Conservation (phyloP, 2,329 filamentous ascomycete species). For the Lizonia empirigonia region DNA sequence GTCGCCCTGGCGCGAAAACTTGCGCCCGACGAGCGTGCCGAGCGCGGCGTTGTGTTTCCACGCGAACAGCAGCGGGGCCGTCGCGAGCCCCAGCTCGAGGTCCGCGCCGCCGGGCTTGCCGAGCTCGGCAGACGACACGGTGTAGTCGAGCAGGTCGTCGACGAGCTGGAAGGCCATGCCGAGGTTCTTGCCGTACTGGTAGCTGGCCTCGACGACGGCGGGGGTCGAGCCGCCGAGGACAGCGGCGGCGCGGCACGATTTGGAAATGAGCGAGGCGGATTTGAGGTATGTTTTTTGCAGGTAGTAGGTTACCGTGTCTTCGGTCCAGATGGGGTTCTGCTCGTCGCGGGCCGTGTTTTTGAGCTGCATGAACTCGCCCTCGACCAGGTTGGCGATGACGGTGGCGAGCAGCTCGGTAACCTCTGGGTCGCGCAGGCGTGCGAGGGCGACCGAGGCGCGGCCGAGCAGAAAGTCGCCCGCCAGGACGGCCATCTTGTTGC, state of each 20-base stretch:
- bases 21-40: constrained; percentile 86
- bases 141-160: constrained; percentile 98
- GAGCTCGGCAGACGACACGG: constrained; percentile 78
- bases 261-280: constrained; percentile 92
- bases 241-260: constrained; percentile 89
- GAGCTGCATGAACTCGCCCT: constrained; percentile 99
- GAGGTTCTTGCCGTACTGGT: constrained; percentile 89
- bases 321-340: constrained; percentile 79
- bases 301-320: constrained; percentile 90
- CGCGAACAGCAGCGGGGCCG: constrained; percentile 90
- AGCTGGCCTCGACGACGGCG: constrained; percentile 86
- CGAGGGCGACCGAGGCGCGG: constrained; percentile 89
- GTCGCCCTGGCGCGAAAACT: constrained; percentile 84
- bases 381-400: constrained; percentile 95
- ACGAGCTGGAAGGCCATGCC: constrained; percentile 96
- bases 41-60: constrained; percentile 89
- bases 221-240: constrained; percentile 78
- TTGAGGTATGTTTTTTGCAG: constrained; percentile 98
- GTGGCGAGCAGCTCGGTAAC: constrained; percentile 94
- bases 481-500: constrained; percentile 98
- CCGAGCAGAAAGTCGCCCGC: constrained; percentile 97
- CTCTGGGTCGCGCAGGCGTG: constrained; percentile 87
- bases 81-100: constrained; percentile 89
- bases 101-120: constrained; percentile 96
- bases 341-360: constrained; percentile 95